phyloP scores from a whole-genome alignment of 805 yeast species.

The Sporopachydermia quercuum region DNA sequence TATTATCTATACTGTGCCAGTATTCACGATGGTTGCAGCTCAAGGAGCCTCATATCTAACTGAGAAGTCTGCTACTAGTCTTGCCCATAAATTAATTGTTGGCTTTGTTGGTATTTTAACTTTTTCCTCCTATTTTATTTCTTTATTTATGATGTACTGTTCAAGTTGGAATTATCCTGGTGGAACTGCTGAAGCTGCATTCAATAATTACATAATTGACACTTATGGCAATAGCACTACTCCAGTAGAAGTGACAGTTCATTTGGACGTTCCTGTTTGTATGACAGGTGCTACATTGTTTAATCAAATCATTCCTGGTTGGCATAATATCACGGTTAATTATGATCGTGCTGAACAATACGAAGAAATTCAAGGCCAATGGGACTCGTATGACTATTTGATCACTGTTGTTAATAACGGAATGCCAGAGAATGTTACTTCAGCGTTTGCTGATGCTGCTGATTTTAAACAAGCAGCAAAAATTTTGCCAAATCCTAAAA shows the following conservation, averaged over 20 bases:
- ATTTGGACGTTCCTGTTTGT: conserved; percentile 67
- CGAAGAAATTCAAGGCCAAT: conserved; percentile 21
- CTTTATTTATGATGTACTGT: conserved; percentile 35
- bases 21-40: conserved; percentile 49
- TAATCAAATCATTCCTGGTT: conserved; percentile 35
- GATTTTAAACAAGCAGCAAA: conserved; percentile 4
- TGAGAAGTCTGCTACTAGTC: conserved; percentile 18
- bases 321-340: conserved; percentile 17
- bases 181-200: conserved; percentile 48
- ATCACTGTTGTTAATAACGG: conserved; percentile 21
- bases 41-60: conserved; percentile 33
- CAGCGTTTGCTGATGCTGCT: conserved; percentile 12
- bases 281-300: conserved; percentile 80
- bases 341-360: conserved; percentile 70
- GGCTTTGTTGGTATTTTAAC: conserved; percentile 18
- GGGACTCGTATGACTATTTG: conserved; percentile 37
- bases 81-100: conserved; percentile 11
- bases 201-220: conserved; percentile 30
- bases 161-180: conserved; percentile 83
- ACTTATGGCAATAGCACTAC: conserved; percentile 6
- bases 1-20: conserved; percentile 60
- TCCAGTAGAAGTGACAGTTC: conserved; percentile 29
- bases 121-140: conserved; percentile 16
- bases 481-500: conserved; percentile 14
- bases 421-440: neutral